Percentiles rank a stretch among this genome's conserved stretches.
Evolutionary conservation across 78 protist species (phyloP).

Genomic region (Creolimax fragrantissima): DNA sequence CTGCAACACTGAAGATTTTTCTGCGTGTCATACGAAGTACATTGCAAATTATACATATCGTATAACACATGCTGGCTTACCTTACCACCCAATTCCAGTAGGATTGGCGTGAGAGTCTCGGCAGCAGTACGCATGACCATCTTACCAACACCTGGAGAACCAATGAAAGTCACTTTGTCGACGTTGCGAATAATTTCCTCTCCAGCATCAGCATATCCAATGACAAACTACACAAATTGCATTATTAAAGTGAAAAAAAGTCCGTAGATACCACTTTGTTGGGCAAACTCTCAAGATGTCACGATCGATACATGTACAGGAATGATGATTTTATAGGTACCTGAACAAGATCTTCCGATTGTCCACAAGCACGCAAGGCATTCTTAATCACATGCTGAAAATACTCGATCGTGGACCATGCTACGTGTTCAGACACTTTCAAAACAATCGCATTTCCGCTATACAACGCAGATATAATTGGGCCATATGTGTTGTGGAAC

Average conservation of each 20-base stretch:
- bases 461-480: conserved; percentile 60
- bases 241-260: too few relatives aligned
- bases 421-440: conserved; percentile 57
- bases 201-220: conserved; percentile 7
- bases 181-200: conserved; percentile 28
- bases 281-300: too few relatives aligned
- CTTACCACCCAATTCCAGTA: conserved; percentile 80
- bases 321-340: too few relatives aligned
- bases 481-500: conserved; percentile 49
- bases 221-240: background rate
- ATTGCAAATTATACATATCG: conserved; percentile 40
- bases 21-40: too few relatives aligned
- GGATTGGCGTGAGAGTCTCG: conserved; percentile 27
- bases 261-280: background rate
- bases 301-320: too few relatives aligned
- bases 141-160: conserved; percentile 60
- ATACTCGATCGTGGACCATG: conserved; percentile 32
- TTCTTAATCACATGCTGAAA: conserved; percentile 39
- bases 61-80: conserved; percentile 57
- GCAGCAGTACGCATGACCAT: conserved; percentile 49
- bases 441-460: conserved; percentile 56
- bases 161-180: conserved; percentile 57
- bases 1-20: too few relatives aligned
- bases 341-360: conserved; percentile 49
- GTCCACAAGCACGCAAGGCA: conserved; percentile 40